These are phyloP conservation scores for Elaphomyces granulatus DNA, from an alignment of 495 filamentous ascomycete species.

Conservation along the genomic window DNA sequence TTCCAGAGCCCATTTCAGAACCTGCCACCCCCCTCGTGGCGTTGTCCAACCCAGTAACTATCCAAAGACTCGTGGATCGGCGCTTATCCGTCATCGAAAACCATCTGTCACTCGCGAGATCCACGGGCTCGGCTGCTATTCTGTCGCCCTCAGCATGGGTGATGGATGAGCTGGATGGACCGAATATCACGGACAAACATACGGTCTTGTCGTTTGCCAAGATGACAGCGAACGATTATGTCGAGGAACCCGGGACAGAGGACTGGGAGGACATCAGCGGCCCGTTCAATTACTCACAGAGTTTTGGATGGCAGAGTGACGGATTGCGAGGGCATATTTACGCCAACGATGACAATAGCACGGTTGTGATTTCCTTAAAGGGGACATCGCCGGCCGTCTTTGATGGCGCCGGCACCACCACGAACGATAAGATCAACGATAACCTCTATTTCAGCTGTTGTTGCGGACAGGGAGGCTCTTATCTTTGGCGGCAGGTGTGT, in stretches of 20 bases:
- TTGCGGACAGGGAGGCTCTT: constrained; percentile 81
- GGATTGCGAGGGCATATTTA: constrained; percentile 89
- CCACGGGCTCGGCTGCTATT: constrained; percentile 42
- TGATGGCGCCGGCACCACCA: constrained; percentile 87
- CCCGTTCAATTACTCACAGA: constrained; percentile 64
- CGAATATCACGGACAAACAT: constrained; percentile 73
- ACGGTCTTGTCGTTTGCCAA: constrained; percentile 72
- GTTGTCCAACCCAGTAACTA: constrained; percentile 45
- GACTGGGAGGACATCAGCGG: constrained; percentile 76
- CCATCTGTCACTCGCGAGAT: constrained; percentile 53
- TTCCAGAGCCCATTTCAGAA: constrained; percentile 22
- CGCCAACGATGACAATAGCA: constrained; percentile 68
- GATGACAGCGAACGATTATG: constrained; percentile 83
- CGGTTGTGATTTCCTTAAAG: constrained; percentile 83
- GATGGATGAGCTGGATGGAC: constrained; percentile 60
- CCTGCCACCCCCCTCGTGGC: constrained; percentile 28
- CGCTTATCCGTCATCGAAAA: constrained; percentile 58
- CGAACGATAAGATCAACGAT: constrained; percentile 94
- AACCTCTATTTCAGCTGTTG: constrained; percentile 97
- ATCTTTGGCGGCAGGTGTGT: constrained; percentile 79
- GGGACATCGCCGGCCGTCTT: constrained; percentile 83
- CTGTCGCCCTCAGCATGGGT: constrained; percentile 65
- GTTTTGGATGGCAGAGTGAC: constrained; percentile 85
- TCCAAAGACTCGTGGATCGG: constrained; percentile 73
- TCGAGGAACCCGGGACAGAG: constrained; percentile 48